These are phyloP conservation scores for Podospora pseudoanserina DNA, from an alignment of 495 filamentous ascomycete genomes.

Conservation along the genomic window DNA sequence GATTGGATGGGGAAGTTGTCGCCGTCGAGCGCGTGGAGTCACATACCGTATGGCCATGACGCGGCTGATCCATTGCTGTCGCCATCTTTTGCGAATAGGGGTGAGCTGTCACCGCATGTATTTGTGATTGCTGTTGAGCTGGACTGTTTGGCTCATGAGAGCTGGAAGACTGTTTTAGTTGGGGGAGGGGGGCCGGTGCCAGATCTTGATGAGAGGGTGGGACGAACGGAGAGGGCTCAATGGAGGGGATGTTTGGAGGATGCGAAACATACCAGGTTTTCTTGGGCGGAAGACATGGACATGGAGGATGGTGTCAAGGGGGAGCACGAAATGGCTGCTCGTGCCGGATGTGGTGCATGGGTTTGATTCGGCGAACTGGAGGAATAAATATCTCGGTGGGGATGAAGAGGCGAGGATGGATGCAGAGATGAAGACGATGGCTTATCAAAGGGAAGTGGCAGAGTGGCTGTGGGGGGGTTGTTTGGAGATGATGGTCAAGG, in stretches of 20 bases:
- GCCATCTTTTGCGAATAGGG: too few species aligned
- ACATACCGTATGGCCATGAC: too few species aligned
- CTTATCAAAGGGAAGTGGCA: constrained; percentile 33
- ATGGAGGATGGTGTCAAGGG: constrained; percentile 9
- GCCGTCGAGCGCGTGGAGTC: too few species aligned
- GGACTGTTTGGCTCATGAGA: too few species aligned
- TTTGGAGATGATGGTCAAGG: constrained; percentile 27
- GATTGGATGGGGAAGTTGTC: too few species aligned
- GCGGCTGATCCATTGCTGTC: too few species aligned
- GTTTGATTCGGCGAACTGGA: constrained; percentile 32
- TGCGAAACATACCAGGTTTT: constrained; percentile 25
- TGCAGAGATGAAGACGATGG: constrained; percentile 36
- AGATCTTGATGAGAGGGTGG: constrained; percentile 27
- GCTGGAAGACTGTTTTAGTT: constrained; percentile 23
- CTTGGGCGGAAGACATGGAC: constrained; percentile 29
- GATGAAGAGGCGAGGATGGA: constrained; percentile 32
- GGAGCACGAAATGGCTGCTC: constrained; percentile 36
- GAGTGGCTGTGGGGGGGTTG: constrained; percentile 34
- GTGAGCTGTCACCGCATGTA: too few species aligned
- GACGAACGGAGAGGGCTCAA: constrained; percentile 19
- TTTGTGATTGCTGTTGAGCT: too few species aligned
- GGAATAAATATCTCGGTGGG: constrained; percentile 25
- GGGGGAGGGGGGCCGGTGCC: constrained; percentile 26
- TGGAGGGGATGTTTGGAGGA: constrained; percentile 30
- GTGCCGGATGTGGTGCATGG: constrained; percentile 41